Percentiles rank a stretch among this genome's conserved stretches.
Conservation (phyloP, 805 yeast species). For the Starmerella potacharoeniae region DNA sequence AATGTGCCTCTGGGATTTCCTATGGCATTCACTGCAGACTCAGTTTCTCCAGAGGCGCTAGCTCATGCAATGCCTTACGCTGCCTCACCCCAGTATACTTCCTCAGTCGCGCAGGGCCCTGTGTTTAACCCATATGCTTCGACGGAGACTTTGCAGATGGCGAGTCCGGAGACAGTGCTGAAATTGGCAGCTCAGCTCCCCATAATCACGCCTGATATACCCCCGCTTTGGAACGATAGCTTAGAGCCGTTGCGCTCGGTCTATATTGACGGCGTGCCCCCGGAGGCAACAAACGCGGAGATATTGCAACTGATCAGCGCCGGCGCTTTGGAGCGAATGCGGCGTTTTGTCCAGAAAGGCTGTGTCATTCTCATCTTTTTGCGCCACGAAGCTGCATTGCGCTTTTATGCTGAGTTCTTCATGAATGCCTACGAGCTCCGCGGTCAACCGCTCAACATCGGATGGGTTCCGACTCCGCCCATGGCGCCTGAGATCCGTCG, state of each 20-base stretch:
- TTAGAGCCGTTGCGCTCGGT: constrained; percentile 50
- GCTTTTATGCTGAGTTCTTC: constrained; percentile 88
- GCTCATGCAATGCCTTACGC: background rate
- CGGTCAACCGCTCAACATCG: constrained; percentile 72
- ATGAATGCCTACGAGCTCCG: constrained; percentile 69
- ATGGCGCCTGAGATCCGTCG: constrained; percentile 63
- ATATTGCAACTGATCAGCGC: constrained; percentile 69
- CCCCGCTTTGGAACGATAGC: background rate
- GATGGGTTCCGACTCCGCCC: constrained; percentile 82
- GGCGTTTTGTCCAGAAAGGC: background rate
- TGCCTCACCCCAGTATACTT: background rate
- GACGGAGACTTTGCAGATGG: background rate
- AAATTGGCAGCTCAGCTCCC: background rate
- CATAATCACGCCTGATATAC: background rate
- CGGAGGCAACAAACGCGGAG: constrained; percentile 68
- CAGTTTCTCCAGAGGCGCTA: background rate
- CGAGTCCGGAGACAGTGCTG: background rate
- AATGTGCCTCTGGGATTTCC: background rate
- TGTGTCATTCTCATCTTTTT: constrained; percentile 51
- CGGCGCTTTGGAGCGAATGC: constrained; percentile 3
- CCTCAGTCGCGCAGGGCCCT: background rate
- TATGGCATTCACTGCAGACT: background rate
- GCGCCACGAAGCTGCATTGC: constrained; percentile 76
- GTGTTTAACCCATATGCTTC: background rate
- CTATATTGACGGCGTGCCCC: constrained; percentile 78